These are phyloP conservation scores for Phytophthora sp. DNA, from an alignment of 352 stramenopile genomes.

Conservation along the genomic window DNA sequence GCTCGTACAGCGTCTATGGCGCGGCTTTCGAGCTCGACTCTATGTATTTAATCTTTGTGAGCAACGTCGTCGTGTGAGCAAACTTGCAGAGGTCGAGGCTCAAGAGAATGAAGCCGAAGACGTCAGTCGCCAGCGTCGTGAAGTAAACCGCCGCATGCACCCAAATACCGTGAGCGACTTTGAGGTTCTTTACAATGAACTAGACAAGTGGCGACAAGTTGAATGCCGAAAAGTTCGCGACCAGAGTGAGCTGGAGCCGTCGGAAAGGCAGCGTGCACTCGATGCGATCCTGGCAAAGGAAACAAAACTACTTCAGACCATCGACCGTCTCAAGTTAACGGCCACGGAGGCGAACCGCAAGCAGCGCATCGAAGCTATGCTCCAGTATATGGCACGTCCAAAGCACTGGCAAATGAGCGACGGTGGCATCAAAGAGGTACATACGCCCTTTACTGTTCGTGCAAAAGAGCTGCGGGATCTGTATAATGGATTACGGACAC, in stretches of 20 bases:
- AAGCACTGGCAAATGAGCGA: constrained; percentile 95
- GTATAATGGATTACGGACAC: constrained; percentile 76
- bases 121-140: constrained; percentile 55
- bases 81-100: constrained; percentile 47
- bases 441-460: constrained; percentile 89
- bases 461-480: constrained; percentile 91
- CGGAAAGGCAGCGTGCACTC: constrained; percentile 50
- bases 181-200: constrained; percentile 94
- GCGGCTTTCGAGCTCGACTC: constrained; percentile 70
- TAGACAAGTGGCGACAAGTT: constrained; percentile 91
- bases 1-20: constrained; percentile 90
- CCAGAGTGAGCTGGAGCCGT: constrained; percentile 35
- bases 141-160: constrained; percentile 91
- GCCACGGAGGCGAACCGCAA: constrained; percentile 81
- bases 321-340: constrained; percentile 89
- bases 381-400: constrained; percentile 88
- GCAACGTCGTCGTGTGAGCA: constrained; percentile 38
- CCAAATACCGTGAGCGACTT: constrained; percentile 85
- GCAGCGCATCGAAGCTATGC: constrained; percentile 87
- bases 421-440: constrained; percentile 86
- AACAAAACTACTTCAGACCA: constrained; percentile 88
- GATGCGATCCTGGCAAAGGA: constrained; percentile 79
- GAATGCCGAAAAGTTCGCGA: constrained; percentile 83
- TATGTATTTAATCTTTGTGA: constrained; percentile 60
- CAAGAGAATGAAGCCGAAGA: constrained; percentile 61